Evolutionary conservation across 192 early-diverging fungal genomes (phyloP).

Genomic region (Diversispora epigaea): DNA sequence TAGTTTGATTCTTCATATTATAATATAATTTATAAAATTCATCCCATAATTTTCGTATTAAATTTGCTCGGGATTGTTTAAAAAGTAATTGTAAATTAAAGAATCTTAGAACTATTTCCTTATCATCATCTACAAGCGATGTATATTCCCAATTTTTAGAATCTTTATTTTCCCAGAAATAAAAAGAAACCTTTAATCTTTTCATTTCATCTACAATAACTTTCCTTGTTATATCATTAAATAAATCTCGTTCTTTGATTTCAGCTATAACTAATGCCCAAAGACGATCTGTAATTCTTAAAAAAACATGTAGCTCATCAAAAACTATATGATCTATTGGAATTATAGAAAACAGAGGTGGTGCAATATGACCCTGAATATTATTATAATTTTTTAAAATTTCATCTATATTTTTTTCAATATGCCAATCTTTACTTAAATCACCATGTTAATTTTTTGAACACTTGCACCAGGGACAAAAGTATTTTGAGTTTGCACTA

Average conservation of each 20-base stretch:
- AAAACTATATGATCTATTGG: neutral
- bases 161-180: neutral
- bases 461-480: neutral
- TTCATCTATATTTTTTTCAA: neutral
- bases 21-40: constrained; percentile 3
- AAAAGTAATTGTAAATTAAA: constrained; percentile 11
- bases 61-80: neutral
- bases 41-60: constrained; percentile 3
- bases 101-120: neutral
- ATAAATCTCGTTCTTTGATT: too few species aligned
- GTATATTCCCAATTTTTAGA: neutral
- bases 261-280: too few species aligned
- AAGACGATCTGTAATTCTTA: too few species aligned
- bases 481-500: neutral
- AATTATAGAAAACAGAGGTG: too few species aligned
- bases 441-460: neutral
- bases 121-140: neutral
- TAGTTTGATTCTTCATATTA: neutral
- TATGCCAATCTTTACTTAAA: neutral
- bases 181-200: neutral
- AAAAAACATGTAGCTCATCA: too few species aligned
- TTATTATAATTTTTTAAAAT: too few species aligned
- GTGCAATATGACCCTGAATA: too few species aligned
- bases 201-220: neutral
- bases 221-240: neutral